Evolutionary conservation across 495 filamentous ascomycete genomes (phyloP).

Genomic region (Xylaria telfairii): DNA sequence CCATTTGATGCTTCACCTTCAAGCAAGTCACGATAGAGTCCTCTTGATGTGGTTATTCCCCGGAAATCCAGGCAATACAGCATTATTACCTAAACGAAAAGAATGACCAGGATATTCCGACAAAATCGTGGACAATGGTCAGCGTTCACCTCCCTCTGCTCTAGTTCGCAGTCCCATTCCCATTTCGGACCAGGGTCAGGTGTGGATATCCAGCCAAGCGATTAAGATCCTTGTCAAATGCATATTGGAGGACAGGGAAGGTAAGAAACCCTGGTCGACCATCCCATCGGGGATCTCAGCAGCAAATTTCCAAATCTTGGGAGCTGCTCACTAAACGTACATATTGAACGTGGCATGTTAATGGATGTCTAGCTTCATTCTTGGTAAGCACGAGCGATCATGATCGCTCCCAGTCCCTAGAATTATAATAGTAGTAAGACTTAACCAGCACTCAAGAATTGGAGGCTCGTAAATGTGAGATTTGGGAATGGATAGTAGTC

Average conservation of each 20-base stretch:
- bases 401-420: neutral
- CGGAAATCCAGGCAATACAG: neutral
- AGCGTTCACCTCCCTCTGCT: neutral
- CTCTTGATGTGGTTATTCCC: neutral
- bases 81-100: neutral
- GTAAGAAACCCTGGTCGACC: slow-evolving; percentile 22
- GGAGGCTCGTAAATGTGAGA: neutral
- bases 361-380: slow-evolving; percentile 30
- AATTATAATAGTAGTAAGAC: neutral
- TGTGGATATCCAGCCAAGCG: slow-evolving; percentile 36
- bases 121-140: neutral
- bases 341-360: neutral
- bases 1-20: neutral
- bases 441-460: neutral
- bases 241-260: slow-evolving; percentile 27
- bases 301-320: slow-evolving; percentile 33
- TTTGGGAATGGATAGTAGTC: neutral
- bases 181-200: slow-evolving; percentile 25
- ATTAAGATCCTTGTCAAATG: slow-evolving; percentile 37
- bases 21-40: neutral
- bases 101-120: neutral
- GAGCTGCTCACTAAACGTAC: slow-evolving; percentile 15
- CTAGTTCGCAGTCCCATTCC: slow-evolving; percentile 3
- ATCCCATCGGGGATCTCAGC: slow-evolving; percentile 31
- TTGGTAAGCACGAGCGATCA: slow-evolving; percentile 26